Evolutionary conservation across 73 alveolate genomes (phyloP).

Genomic region (Paramecium octaurelia): DNA sequence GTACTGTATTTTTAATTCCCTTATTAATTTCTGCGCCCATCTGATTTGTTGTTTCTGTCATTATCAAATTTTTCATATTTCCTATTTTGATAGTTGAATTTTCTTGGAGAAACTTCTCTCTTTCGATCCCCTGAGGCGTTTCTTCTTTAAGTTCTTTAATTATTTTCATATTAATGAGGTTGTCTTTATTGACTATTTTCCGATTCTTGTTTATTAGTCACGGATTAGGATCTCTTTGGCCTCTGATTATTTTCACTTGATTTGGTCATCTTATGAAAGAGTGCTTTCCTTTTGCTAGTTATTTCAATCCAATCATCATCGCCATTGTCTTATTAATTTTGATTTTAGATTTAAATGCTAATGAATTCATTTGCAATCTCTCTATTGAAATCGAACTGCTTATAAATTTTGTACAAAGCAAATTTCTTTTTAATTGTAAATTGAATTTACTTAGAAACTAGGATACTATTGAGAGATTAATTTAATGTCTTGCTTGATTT

Average conservation of each 20-base stretch:
- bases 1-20: neutral
- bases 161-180: neutral
- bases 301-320: slow-evolving; percentile 37
- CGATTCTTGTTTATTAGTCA: neutral
- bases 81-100: neutral
- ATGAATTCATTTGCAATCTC: slow-evolving; percentile 23
- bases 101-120: neutral
- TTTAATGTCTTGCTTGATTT: slow-evolving; percentile 3
- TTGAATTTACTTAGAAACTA: slow-evolving; percentile 9
- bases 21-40: neutral
- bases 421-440: neutral
- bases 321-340: neutral
- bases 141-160: neutral
- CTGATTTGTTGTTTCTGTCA: neutral
- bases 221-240: neutral
- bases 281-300: neutral
- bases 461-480: slow-evolving; percentile 1
- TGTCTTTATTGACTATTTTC: neutral
- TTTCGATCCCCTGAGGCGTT: neutral
- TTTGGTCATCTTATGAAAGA: neutral
- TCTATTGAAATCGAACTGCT: slow-evolving; percentile 31
- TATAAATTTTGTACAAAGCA: slow-evolving; percentile 22
- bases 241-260: neutral
- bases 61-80: neutral
- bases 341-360: slow-evolving; percentile 9